Conservation (phyloP, 306 rosid genomes). For the Geum urbanum region DNA sequence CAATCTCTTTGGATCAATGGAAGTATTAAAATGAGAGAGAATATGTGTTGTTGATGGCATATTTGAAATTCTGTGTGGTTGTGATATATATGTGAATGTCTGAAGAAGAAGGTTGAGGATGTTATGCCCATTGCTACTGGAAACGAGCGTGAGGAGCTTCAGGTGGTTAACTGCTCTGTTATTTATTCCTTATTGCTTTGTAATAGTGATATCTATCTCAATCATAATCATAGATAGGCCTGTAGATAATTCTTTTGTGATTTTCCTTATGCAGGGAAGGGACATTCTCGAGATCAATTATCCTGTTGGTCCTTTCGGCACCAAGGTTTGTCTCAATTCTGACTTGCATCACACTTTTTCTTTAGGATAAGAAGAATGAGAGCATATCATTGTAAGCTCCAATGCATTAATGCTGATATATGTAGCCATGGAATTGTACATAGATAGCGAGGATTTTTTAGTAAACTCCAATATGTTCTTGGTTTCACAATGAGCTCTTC, state of each 20-base stretch:
- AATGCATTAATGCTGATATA: no score
- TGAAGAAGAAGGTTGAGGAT: constrained; percentile 32
- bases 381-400: no score
- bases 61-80: neutral
- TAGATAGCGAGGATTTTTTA: neutral
- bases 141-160: constrained; percentile 39
- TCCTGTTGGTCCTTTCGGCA: constrained; percentile 45
- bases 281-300: constrained; percentile 39
- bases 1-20: neutral
- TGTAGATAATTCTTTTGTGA: neutral
- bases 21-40: no score
- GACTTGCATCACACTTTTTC: neutral
- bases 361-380: neutral
- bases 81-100: constrained; percentile 14
- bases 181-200: neutral
- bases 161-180: constrained; percentile 27
- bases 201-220: neutral
- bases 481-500: no score
- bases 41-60: neutral
- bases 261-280: constrained; percentile 34
- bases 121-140: constrained; percentile 36
- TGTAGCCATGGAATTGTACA: no score
- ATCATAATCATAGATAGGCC: no score
- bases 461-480: no score
- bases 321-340: constrained; percentile 31